Conservation (phyloP, 2,329 filamentous ascomycete genomes). For the Seiridium unicorne region DNA sequence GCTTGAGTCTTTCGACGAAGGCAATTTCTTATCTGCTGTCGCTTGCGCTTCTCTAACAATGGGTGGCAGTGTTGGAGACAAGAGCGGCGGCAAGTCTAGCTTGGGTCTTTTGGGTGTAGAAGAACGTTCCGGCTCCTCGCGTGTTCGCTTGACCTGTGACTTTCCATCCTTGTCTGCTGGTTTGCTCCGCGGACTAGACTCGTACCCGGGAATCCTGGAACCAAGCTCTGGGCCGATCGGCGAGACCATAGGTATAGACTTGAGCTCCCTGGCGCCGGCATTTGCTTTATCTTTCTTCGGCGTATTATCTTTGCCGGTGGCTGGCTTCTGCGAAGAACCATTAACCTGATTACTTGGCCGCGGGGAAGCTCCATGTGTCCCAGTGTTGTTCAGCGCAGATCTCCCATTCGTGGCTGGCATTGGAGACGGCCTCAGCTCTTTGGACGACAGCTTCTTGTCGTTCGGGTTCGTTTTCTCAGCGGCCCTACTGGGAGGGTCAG, state of each 20-base stretch:
- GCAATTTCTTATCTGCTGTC: constrained; percentile 22
- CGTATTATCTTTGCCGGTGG: constrained; percentile 31
- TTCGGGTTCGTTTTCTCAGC: constrained; percentile 17
- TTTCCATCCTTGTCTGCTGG: constrained; percentile 30
- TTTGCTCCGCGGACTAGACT: constrained; percentile 18
- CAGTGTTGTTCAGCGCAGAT: constrained; percentile 15
- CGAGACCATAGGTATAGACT: constrained; percentile 49
- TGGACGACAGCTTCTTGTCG: constrained; percentile 17
- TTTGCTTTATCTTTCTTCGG: constrained; percentile 36
- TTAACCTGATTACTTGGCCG: constrained; percentile 40
- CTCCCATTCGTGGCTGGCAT: constrained; percentile 27
- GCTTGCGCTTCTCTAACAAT: constrained; percentile 45
- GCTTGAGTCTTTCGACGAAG: constrained; percentile 20
- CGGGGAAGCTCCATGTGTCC: constrained; percentile 29
- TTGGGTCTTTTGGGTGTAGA: constrained; percentile 37
- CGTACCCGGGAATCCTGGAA: neutral
- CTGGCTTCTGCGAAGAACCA: constrained; percentile 34
- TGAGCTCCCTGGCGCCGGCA: constrained; percentile 27
- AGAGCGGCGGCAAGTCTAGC: constrained; percentile 43
- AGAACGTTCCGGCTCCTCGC: constrained; percentile 25
- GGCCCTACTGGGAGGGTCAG: constrained; percentile 16
- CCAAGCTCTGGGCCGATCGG: constrained; percentile 33
- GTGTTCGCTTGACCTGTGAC: constrained; percentile 21
- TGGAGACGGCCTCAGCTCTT: constrained; percentile 19
- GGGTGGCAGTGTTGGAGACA: constrained; percentile 56